Percentiles rank a stretch among this genome's conserved stretches.
phyloP scores from a whole-genome alignment of 805 yeast species.

The Lipomyces spencermartinsiae region DNA sequence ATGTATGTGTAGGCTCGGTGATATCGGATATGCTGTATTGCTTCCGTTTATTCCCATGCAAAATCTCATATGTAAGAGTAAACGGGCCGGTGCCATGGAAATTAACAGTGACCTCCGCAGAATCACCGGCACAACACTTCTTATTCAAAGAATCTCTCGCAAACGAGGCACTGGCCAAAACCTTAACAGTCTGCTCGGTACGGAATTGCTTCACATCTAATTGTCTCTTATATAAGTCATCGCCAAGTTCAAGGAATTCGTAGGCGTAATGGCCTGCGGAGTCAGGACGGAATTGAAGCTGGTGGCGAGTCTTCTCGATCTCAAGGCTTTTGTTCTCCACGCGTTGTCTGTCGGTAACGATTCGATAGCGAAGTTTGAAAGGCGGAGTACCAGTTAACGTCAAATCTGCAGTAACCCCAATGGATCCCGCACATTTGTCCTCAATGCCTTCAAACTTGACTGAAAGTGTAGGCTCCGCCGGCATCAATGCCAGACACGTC shows the following conservation, averaged over 20 bases:
- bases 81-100: slow-evolving; percentile 86
- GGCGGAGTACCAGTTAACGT: slow-evolving; percentile 80
- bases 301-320: slow-evolving; percentile 52
- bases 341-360: slow-evolving; percentile 50
- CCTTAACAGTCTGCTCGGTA: slow-evolving; percentile 46
- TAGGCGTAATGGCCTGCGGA: slow-evolving; percentile 82
- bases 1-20: slow-evolving; percentile 46
- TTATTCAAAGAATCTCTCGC: slow-evolving; percentile 31
- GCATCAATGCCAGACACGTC: slow-evolving; percentile 60
- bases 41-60: slow-evolving; percentile 59
- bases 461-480: slow-evolving; percentile 58
- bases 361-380: slow-evolving; percentile 67
- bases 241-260: slow-evolving; percentile 68
- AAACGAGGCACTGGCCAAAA: slow-evolving; percentile 52
- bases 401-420: slow-evolving; percentile 79
- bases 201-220: slow-evolving; percentile 39
- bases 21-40: slow-evolving; percentile 54
- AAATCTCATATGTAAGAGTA: slow-evolving; percentile 68
- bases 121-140: slow-evolving; percentile 57
- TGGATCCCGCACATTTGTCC: slow-evolving; percentile 91
- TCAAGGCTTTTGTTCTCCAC: slow-evolving; percentile 44
- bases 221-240: slow-evolving; percentile 58
- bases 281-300: slow-evolving; percentile 75
- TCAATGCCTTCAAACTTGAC: slow-evolving; percentile 62
- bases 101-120: slow-evolving; percentile 57